phyloP scores from a whole-genome alignment of 176 grass and related monocot genomes.

The Tuctoria greenei region DNA sequence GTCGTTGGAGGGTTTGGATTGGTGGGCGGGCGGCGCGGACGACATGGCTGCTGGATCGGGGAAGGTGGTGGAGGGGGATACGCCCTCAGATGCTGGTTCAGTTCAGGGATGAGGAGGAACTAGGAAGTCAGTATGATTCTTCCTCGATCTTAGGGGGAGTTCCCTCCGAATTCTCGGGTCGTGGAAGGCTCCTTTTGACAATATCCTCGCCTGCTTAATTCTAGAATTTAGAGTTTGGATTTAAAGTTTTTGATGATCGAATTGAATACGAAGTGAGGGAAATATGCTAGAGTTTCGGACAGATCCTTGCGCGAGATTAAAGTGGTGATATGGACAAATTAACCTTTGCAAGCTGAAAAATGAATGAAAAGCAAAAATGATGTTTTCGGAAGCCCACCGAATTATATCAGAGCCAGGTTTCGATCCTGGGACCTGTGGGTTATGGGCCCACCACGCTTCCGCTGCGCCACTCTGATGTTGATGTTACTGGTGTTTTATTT shows the following conservation, averaged over 20 bases:
- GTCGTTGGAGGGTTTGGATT: constrained; percentile 36
- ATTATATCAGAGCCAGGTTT: constrained; percentile 79
- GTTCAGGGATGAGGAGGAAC: background rate
- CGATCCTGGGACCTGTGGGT: constrained; percentile 90
- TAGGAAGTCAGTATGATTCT: constrained; percentile 17
- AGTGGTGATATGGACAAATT: no score
- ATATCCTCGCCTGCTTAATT: background rate
- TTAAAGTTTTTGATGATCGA: background rate
- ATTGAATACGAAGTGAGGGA: background rate
- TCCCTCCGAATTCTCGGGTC: background rate
- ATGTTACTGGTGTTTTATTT: no score
- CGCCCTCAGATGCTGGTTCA: background rate
- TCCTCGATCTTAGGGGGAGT: constrained; percentile 3
- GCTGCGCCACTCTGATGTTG: constrained; percentile 96
- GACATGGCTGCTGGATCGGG: constrained; percentile 60
- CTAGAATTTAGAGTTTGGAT: background rate
- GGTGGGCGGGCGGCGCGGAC: constrained; percentile 37
- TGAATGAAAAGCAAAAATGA: background rate
- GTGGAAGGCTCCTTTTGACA: background rate
- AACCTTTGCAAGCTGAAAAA: background rate
- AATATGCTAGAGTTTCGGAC: no score
- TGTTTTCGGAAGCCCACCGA: no score
- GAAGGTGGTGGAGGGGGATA: constrained; percentile 22
- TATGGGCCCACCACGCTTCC: constrained; percentile 97
- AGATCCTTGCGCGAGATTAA: no score